Percentiles rank a stretch among this genome's conserved stretches.
phyloP scores from a whole-genome alignment of 306 rosid genomes.

The Lathyrus oleraceus region DNA sequence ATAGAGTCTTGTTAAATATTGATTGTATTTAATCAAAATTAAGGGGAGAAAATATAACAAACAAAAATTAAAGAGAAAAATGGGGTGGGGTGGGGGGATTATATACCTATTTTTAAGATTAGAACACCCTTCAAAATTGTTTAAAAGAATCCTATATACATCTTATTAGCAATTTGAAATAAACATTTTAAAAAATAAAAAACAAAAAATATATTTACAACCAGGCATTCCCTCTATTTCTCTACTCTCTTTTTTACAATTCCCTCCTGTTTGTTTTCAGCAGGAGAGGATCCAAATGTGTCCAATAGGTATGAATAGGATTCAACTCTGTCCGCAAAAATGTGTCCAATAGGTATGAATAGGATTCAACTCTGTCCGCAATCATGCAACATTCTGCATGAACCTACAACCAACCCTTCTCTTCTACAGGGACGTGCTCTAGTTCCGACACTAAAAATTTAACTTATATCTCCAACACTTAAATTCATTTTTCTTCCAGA shows the following conservation, averaged over 20 bases:
- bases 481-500: background rate
- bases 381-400: background rate
- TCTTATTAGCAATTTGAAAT: too few relatives aligned
- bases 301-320: background rate
- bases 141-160: too few relatives aligned
- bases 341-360: background rate
- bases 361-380: background rate
- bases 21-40: too few relatives aligned
- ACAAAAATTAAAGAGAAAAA: too few relatives aligned
- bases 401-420: background rate
- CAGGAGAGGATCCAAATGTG: background rate
- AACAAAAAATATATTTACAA: too few relatives aligned
- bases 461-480: background rate
- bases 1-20: too few relatives aligned
- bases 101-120: too few relatives aligned
- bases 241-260: background rate
- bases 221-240: background rate
- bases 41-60: too few relatives aligned
- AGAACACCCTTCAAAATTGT: too few relatives aligned
- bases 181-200: too few relatives aligned
- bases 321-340: background rate
- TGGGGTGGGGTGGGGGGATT: too few relatives aligned
- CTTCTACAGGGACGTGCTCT: background rate
- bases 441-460: background rate
- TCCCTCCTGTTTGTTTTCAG: background rate